Percentiles rank a stretch among this genome's conserved stretches.
Evolutionary conservation across 1,284 basidiomycete genomes (phyloP).

Genomic region (Moesziomyces sp.): DNA sequence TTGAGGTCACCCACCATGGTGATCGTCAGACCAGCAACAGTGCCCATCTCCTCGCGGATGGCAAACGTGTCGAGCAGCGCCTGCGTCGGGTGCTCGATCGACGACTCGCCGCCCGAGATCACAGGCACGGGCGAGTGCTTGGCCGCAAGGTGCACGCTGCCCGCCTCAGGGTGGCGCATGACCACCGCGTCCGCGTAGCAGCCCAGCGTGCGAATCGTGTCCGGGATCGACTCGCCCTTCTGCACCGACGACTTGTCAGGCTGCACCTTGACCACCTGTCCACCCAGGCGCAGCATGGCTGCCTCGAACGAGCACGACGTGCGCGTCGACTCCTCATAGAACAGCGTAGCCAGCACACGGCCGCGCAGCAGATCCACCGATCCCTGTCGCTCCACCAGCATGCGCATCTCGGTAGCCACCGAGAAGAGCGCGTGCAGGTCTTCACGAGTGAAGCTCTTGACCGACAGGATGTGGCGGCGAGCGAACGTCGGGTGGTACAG

Average conservation of each 20-base stretch:
- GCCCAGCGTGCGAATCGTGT: conserved; percentile 92
- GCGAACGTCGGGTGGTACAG: conserved; percentile 72
- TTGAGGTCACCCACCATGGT: conserved; percentile 94
- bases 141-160: conserved; percentile 78
- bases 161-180: conserved; percentile 91
- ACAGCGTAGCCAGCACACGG: conserved; percentile 90
- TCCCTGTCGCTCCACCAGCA: conserved; percentile 91
- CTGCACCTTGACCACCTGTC: conserved; percentile 87
- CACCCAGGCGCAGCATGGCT: conserved; percentile 97
- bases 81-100: conserved; percentile 97
- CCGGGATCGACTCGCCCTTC: conserved; percentile 93
- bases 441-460: conserved; percentile 89
- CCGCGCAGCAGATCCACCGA: conserved; percentile 89
- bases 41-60: conserved; percentile 96
- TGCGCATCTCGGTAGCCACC: conserved; percentile 94
- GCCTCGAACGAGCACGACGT: conserved; percentile 92
- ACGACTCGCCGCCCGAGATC: conserved; percentile 95
- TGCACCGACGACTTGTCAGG: conserved; percentile 86
- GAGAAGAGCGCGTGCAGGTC: conserved; percentile 95
- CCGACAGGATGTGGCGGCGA: conserved; percentile 90
- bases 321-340: conserved; percentile 97
- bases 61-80: conserved; percentile 86
- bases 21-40: conserved; percentile 94
- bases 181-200: conserved; percentile 97
- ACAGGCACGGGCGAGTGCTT: conserved; percentile 95